Percentiles rank a stretch among this genome's conserved stretches.
Conservation (phyloP, 768 basidiomycete genomes). For the Floccularia luteovirens region DNA sequence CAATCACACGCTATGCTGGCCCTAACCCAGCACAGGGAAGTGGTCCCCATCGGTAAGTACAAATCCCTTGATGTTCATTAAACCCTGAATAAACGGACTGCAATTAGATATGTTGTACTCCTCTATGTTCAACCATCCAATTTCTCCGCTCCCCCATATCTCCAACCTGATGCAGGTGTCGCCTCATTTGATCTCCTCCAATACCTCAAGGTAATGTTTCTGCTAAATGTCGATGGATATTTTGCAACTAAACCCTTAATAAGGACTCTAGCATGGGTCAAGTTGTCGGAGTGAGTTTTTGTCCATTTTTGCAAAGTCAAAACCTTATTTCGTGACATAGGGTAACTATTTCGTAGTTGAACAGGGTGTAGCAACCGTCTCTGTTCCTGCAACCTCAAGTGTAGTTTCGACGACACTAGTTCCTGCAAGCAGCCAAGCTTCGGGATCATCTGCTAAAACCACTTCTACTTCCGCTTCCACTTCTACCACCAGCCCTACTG, state of each 20-base stretch:
- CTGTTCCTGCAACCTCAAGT: conserved; percentile 51
- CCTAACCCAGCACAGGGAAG: conserved; percentile 63
- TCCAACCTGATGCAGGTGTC: conserved; percentile 40
- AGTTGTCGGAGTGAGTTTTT: conserved; percentile 45
- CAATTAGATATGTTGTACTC: conserved; percentile 56
- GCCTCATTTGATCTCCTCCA: conserved; percentile 45
- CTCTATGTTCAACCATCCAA: conserved; percentile 55
- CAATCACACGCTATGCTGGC: conserved; percentile 62
- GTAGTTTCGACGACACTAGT: conserved; percentile 57
- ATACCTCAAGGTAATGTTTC: conserved; percentile 44
- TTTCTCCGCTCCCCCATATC: conserved; percentile 59
- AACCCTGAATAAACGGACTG: not conserved
- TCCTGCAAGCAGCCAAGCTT: conserved; percentile 5
- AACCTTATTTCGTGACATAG: conserved; percentile 21
- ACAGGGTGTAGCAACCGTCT: conserved; percentile 49
- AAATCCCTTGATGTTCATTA: not conserved
- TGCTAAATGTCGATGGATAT: not conserved
- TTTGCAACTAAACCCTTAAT: conserved; percentile 2
- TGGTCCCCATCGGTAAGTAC: conserved; percentile 61
- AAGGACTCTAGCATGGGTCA: conserved; percentile 49
- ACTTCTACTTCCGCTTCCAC: conserved; percentile 8
- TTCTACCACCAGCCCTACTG: conserved; percentile 7
- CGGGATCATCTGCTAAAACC: conserved; percentile 7
- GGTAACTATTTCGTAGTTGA: conserved; percentile 71
- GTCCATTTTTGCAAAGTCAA: too few relatives aligned